Evolutionary conservation across 1,284 basidiomycete genomes (phyloP).

Genomic region (Inonotus hispidus): DNA sequence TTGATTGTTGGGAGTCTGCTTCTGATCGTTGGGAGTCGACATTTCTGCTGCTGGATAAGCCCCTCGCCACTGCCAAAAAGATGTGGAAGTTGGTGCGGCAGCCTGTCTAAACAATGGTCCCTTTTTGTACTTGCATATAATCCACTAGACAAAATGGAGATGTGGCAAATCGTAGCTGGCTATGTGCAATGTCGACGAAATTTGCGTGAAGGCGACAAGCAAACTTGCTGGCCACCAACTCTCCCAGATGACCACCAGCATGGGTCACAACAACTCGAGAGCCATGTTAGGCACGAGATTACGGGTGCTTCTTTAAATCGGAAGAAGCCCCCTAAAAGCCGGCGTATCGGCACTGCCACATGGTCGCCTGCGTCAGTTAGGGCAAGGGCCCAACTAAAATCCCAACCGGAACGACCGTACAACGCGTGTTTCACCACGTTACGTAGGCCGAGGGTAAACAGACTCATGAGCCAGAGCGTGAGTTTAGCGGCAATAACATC

Average conservation of each 20-base stretch:
- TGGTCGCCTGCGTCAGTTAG: neutral
- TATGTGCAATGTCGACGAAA: neutral
- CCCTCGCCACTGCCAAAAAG: neutral
- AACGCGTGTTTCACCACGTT: conserved; percentile 14
- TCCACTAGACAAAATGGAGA: neutral
- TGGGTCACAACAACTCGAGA: neutral
- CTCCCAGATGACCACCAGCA: too few relatives aligned
- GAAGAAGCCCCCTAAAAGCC: neutral
- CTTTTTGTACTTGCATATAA: neutral
- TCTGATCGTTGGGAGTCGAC: neutral
- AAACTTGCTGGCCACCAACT: neutral
- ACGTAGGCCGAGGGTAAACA: conserved; percentile 5
- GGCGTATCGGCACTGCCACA: conserved; percentile 1
- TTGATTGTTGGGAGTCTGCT: neutral
- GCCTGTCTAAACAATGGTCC: neutral
- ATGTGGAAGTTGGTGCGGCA: neutral
- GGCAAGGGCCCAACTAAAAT: neutral
- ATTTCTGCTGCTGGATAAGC: neutral
- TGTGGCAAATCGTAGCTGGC: neutral
- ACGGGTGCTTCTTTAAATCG: neutral
- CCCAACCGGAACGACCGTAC: neutral
- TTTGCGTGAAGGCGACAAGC: neutral
- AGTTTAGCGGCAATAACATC: neutral
- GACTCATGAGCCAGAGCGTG: neutral
- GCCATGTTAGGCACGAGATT: neutral